Evolutionary conservation across 1,284 basidiomycete genomes (phyloP), one percentile per base, ranked within the genome.

Genomic region (Apiotrichum laibachii): DNA sequence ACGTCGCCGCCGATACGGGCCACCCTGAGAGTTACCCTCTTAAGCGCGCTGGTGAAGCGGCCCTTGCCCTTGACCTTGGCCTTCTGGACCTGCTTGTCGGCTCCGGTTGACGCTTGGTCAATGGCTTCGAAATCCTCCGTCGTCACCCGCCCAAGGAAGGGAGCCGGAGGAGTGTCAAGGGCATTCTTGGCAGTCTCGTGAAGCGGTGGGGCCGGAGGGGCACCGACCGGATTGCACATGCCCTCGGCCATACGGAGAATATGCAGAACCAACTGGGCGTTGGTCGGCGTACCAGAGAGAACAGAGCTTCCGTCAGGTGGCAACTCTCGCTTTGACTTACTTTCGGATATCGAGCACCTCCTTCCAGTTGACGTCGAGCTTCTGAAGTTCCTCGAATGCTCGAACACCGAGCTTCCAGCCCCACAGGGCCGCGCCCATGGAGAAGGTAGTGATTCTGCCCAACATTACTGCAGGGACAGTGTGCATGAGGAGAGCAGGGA

Each of bases 201-300:
- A 79, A 16, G 84, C 69, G 45, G 84, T 65, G 6, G 81, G 81
- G 71, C 81, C 18, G 76, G 77, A 16, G 78, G 77, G 53, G 74
- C 66, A 13, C 77, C 77, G 1, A 79, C 61, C 11, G 78, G 78
- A 19, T 66, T 56, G 31, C 65, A 50, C 39, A 72, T 60, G 0
- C 73, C 75, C 63, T 84, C 83, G 8, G 78, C 80, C 33, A 83
- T 78, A 16, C 83, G 79, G 4, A 84, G 70, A 34, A 85, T 68
- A 35, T 83, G 82, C 5, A 85, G 70, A 0, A 82, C 81, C 43
- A 85, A 77, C 63, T 85, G 84, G 6, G 83, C 82, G 62, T 85
- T 82, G 49, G 84, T 85, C 4, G 84, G 84, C 0, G 84, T 82
- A 12, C 81, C 79, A 22, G 76, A 79, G 18, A 84, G 69, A 42